Evolutionary conservation across 352 stramenopile genomes (phyloP), one percentile per base, ranked within the genome.

Genomic region (Globisporangium iwayamae): DNA sequence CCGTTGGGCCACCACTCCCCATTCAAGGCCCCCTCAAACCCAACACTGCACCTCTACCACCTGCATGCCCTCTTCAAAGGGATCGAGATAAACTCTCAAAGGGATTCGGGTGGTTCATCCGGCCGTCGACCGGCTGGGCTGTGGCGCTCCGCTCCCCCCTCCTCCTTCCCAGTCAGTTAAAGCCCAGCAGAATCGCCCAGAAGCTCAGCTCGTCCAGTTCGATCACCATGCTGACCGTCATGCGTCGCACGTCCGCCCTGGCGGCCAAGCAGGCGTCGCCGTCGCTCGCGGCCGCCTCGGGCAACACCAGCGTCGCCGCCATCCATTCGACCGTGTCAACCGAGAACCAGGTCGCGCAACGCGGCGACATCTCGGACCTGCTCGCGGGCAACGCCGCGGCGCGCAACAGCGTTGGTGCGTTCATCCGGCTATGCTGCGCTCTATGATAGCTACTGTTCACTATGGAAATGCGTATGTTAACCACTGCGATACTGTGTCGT

Each of bases 351-450:
- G 66, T 75, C 20, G 22, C 63, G 20, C 46, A 91, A 60, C 82
- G 81, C 50, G 82, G 79, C 64, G 89, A 78, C 69, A 75, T 94
- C 57, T 78, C 78, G 70, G 84, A 94, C 30, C 75, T 94, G 39
- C 56, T 94, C 39, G 70, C 60, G 0, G 81, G 82, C 60, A 90
- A 91, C 57, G 74, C 73, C 51, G 83, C 81, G 14, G 84, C 86
- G 8, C 83, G 84, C 46, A 90, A 93, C 65, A 83, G 82, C 72
- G 82, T 90, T 50, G 86, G 85, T 93, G 81, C 61, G 85, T 77
- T 32, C 7, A 7, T 45, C 39, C 1, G 38, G 2, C 38, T 3
- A 4, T 60, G 2, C 10, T 36, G 32, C 52, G n/a, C 2, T 54
- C 57, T 20, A 28, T n/a, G 43, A 54, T 28, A 28, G 25, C 25